A percentile compares a stretch with the other conserved stretches of the same genome.
These are phyloP conservation scores for Linnemannia elongata DNA, from an alignment of 192 early-diverging fungal species.

Conservation along the genomic window DNA sequence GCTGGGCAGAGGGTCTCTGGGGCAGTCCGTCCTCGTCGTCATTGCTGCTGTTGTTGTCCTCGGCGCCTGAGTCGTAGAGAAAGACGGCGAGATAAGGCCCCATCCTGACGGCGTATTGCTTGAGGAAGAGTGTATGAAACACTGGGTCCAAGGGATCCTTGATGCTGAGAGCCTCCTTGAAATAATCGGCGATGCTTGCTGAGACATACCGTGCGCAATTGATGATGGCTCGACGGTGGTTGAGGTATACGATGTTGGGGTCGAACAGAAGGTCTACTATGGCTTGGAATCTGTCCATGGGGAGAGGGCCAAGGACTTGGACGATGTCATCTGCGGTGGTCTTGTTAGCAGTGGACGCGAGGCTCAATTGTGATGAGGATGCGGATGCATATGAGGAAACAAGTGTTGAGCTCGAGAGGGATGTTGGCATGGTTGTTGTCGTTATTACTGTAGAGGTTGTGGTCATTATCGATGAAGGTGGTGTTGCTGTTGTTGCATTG, in stretches of 20 bases:
- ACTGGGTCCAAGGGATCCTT: conserved; percentile 10
- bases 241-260: conserved; percentile 33
- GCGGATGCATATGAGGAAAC: neutral
- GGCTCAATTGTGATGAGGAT: neutral
- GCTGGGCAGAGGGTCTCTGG: neutral
- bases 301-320: conserved; percentile 10
- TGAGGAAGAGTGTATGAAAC: conserved; percentile 15
- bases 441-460: neutral
- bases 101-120: conserved; percentile 11
- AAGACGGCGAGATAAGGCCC: conserved; percentile 41
- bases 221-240: conserved; percentile 49
- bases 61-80: neutral
- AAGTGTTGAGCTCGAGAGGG: neutral
- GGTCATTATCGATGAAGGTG: neutral
- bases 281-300: conserved; percentile 34
- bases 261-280: conserved; percentile 51
- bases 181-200: conserved; percentile 38
- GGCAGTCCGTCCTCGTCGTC: conserved; percentile 14
- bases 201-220: conserved; percentile 55
- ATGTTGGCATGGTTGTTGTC: neutral
- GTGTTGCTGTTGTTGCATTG: neutral
- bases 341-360: neutral
- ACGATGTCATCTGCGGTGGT: neutral
- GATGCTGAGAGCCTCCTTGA: conserved; percentile 15
- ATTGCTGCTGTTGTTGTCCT: neutral